These are phyloP conservation scores for Aureobasidium sp. DNA, from an alignment of 2,329 filamentous ascomycete species.

Conservation along the genomic window DNA sequence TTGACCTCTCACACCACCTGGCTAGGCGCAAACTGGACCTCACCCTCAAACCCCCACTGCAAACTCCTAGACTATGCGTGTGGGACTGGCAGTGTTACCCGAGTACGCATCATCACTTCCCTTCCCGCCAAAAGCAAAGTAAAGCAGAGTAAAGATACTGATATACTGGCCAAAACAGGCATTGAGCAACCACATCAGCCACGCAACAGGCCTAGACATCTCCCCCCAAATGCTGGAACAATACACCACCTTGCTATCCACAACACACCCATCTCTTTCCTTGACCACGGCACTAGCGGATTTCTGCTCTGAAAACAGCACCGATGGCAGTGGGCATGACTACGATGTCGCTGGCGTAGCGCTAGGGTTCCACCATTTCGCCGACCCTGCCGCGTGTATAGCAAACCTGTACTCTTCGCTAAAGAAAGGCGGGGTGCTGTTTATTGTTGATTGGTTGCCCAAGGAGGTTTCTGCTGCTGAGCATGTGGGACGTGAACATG, in stretches of 20 bases:
- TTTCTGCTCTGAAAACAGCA: slow-evolving; percentile 26
- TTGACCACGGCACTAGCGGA: slow-evolving; percentile 27
- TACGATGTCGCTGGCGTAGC: slow-evolving; percentile 37
- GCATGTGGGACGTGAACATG: background rate
- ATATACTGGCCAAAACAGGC: slow-evolving; percentile 14
- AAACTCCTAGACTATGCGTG: slow-evolving; percentile 27
- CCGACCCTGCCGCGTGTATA: slow-evolving; percentile 21
- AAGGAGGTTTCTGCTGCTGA: slow-evolving; percentile 11
- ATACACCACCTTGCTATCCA: slow-evolving; percentile 23
- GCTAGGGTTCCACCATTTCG: slow-evolving; percentile 39
- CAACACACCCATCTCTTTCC: background rate
- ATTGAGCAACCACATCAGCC: slow-evolving; percentile 22
- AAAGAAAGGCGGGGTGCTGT: slow-evolving; percentile 22
- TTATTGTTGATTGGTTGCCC: slow-evolving; percentile 24
- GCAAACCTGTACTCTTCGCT: slow-evolving; percentile 21
- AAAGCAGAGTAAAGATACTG: background rate
- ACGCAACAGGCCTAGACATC: slow-evolving; percentile 26
- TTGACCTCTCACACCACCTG: slow-evolving; percentile 22
- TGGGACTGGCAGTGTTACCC: slow-evolving; percentile 26
- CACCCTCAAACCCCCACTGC: slow-evolving; percentile 12
- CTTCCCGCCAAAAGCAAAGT: background rate
- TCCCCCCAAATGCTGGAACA: slow-evolving; percentile 24
- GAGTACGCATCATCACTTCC: background rate
- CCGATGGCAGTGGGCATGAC: too few relatives aligned
- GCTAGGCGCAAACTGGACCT: slow-evolving; percentile 22